Percentiles rank a stretch among this genome's conserved stretches.
phyloP scores from a whole-genome alignment of 441 rosid species.

The Adansonia gregorii region DNA sequence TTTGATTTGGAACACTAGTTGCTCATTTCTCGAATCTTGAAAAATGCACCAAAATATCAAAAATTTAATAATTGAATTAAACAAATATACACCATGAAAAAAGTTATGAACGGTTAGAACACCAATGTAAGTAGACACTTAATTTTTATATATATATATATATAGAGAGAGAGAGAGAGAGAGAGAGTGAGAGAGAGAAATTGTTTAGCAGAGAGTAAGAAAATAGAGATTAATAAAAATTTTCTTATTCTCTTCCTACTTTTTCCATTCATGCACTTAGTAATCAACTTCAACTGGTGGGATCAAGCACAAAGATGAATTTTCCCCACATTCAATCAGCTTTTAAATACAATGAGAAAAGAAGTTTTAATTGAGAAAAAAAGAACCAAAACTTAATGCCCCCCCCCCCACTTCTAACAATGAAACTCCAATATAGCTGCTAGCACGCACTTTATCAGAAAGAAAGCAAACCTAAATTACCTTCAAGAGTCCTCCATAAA shows the following conservation, averaged over 20 bases:
- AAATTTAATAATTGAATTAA: no score
- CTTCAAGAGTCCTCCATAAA: constrained; percentile 15
- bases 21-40: no score
- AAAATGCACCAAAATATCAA: no score
- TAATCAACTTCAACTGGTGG: constrained; percentile 24
- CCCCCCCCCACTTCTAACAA: constrained; percentile 35
- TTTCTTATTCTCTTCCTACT: constrained; percentile 24
- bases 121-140: no score
- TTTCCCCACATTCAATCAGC: constrained; percentile 37
- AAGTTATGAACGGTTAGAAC: no score
- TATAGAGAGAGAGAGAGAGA: no score
- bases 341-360: constrained; percentile 36
- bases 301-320: constrained; percentile 33
- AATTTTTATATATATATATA: no score
- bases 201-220: no score
- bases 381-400: constrained; percentile 31
- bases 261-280: constrained; percentile 23
- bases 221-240: constrained; percentile 1
- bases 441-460: constrained; percentile 20
- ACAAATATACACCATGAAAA: no score
- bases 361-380: constrained; percentile 31
- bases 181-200: no score
- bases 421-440: constrained; percentile 31
- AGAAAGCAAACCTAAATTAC: constrained; percentile 20
- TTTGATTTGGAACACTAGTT: no score